Evolutionary conservation across 192 early-diverging fungal genomes (phyloP).

Genomic region (Backusella morwellensis): DNA sequence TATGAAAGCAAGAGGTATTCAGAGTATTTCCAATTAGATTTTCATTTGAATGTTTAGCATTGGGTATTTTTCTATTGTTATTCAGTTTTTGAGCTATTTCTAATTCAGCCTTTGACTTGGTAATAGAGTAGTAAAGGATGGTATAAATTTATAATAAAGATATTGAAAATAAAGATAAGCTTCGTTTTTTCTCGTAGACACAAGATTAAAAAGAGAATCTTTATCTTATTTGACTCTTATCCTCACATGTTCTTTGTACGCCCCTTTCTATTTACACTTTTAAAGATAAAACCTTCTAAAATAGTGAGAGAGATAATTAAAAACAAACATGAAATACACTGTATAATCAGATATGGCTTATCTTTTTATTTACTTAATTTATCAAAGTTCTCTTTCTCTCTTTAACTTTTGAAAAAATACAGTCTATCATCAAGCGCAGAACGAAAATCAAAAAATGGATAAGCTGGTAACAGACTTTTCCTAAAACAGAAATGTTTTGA

Average conservation of each 20-base stretch:
- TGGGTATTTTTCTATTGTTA: neutral
- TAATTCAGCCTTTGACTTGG: neutral
- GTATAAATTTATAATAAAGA: neutral
- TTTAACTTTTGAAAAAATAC: neutral
- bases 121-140: neutral
- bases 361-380: neutral
- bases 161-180: neutral
- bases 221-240: constrained; percentile 9
- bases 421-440: neutral
- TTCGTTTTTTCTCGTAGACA: neutral
- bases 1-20: neutral
- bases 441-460: neutral
- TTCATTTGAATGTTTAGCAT: neutral
- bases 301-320: neutral
- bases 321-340: neutral
- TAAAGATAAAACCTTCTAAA: neutral
- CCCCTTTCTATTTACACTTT: neutral
- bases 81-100: neutral
- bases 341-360: constrained; percentile 1
- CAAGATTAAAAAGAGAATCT: neutral
- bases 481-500: neutral
- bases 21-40: neutral
- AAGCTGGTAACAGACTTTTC: neutral
- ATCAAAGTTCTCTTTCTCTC: neutral
- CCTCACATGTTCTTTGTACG: constrained; percentile 3